Evolutionary conservation across 345 rosid species (phyloP).

Genomic region (Rhodomyrtus tomentosa): DNA sequence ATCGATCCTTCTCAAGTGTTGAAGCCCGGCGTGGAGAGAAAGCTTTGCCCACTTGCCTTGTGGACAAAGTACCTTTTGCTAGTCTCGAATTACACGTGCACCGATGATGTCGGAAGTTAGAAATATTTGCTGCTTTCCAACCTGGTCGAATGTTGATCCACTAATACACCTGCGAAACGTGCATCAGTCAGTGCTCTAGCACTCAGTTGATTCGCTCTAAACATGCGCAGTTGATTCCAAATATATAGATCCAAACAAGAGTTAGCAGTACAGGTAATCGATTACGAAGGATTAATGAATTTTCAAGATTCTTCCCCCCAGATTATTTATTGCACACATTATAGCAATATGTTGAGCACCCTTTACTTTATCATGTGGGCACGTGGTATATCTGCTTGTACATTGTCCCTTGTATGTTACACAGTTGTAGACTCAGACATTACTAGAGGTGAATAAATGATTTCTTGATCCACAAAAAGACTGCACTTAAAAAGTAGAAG

Average conservation of each 20-base stretch:
- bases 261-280: not conserved
- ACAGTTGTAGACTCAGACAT: too few species aligned
- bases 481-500: not conserved
- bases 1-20: too few species aligned
- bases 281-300: not conserved
- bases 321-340: not conserved
- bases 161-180: not conserved
- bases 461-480: not conserved
- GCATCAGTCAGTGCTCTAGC: not conserved
- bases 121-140: not conserved
- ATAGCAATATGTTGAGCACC: not conserved
- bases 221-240: not conserved
- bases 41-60: too few species aligned
- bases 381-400: not conserved
- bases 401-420: not conserved
- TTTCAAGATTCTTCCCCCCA: not conserved
- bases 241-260: not conserved
- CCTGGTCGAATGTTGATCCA: not conserved
- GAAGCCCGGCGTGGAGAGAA: too few species aligned
- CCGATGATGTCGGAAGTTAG: not conserved
- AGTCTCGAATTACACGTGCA: not conserved
- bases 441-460: not conserved
- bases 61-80: too few species aligned
- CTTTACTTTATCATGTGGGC: not conserved
- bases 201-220: not conserved